Conservation (phyloP, 495 filamentous ascomycete species). For the Aspergillus mulundensis region DNA sequence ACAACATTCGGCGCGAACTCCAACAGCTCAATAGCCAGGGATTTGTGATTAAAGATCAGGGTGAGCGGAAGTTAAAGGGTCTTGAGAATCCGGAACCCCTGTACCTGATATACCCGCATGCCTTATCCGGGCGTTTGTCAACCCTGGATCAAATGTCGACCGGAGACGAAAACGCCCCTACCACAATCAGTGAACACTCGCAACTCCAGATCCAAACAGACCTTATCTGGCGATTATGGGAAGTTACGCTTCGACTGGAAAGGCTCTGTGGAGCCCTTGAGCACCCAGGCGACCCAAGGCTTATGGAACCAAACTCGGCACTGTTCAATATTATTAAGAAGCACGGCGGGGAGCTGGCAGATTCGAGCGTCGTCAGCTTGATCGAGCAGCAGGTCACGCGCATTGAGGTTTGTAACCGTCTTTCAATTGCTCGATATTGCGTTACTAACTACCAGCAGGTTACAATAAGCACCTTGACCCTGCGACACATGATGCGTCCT, state of each 20-base stretch:
- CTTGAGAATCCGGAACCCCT: conserved; percentile 96
- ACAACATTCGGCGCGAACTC: conserved; percentile 80
- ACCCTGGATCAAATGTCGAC: conserved; percentile 49
- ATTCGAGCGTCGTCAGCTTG: conserved; percentile 77
- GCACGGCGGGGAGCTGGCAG: conserved; percentile 79
- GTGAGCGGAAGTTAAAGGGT: conserved; percentile 89
- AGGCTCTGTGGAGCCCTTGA: conserved; percentile 86
- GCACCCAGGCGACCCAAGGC: conserved; percentile 47
- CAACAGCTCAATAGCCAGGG: conserved; percentile 84
- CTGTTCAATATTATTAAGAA: conserved; percentile 80
- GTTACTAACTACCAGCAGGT: conserved; percentile 40
- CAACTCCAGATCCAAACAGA: conserved; percentile 71
- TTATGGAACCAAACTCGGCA: conserved; percentile 73
- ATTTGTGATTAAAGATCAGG: conserved; percentile 94
- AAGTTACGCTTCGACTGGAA: conserved; percentile 81
- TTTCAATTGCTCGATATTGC: background rate
- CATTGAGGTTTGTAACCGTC: conserved; percentile 70
- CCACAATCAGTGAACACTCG: conserved; percentile 48
- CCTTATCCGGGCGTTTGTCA: conserved; percentile 74
- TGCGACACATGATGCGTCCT: conserved; percentile 61
- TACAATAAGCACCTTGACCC: conserved; percentile 59
- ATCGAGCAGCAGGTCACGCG: conserved; percentile 91
- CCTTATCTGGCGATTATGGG: conserved; percentile 85
- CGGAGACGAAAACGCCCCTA: conserved; percentile 27
- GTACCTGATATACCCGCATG: conserved; percentile 87